Percentiles rank a stretch among this genome's conserved stretches.
Evolutionary conservation across 163 green algal species (phyloP).

Genomic region (Chlamydomonas reinhardtii): DNA sequence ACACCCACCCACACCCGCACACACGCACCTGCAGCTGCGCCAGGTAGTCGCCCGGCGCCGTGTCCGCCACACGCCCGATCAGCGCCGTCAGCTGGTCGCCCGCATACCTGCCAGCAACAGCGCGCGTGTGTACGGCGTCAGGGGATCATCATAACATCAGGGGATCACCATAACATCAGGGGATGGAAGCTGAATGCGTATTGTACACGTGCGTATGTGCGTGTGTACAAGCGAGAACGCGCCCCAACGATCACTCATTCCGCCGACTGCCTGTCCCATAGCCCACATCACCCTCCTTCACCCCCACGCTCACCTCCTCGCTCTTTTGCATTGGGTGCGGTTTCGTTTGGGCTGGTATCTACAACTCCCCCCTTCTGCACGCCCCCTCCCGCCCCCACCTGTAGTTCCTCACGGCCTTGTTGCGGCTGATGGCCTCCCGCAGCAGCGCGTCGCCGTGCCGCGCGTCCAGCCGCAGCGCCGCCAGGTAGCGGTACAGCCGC

Average conservation of each 20-base stretch:
- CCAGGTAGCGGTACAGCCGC: constrained; percentile 49
- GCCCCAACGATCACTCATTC: too few relatives aligned
- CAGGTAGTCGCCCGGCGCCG: constrained; percentile 40
- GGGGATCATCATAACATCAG: too few relatives aligned
- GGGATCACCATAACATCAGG: too few relatives aligned
- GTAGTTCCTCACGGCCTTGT: constrained; percentile 47
- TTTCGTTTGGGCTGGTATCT: too few relatives aligned
- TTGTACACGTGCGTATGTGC: too few relatives aligned
- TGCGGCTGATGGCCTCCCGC: constrained; percentile 48
- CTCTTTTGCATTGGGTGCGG: too few relatives aligned
- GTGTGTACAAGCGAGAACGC: too few relatives aligned
- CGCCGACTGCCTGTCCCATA: too few relatives aligned
- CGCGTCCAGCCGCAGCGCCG: constrained; percentile 53
- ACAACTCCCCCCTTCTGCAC: not conserved
- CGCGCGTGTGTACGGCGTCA: not conserved
- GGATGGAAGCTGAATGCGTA: too few relatives aligned
- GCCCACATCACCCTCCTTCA: too few relatives aligned
- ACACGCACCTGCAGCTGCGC: constrained; percentile 29
- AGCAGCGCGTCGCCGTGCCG: constrained; percentile 50
- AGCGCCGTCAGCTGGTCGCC: constrained; percentile 50
- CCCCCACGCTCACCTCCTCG: too few relatives aligned
- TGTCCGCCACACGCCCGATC: constrained; percentile 41
- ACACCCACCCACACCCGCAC: too few relatives aligned
- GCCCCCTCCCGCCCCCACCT: not conserved
- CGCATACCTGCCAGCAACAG: constrained; percentile 49